phyloP scores from a whole-genome alignment of 2,329 filamentous ascomycete species.

The Polychaeton citri region DNA sequence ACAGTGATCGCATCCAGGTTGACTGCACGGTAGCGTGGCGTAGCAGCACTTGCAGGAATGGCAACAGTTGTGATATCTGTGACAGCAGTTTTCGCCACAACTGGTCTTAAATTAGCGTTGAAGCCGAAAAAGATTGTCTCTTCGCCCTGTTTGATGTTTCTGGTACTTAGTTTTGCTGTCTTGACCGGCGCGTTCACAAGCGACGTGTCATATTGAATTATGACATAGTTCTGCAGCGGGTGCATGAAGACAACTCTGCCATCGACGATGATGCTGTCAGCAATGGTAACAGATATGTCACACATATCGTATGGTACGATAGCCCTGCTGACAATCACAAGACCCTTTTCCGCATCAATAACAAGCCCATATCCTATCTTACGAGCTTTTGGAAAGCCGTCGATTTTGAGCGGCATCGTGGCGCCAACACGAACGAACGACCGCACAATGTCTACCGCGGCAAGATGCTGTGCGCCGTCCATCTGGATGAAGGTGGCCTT shows the following conservation, averaged over 20 bases:
- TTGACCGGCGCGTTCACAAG: slow-evolving; percentile 90
- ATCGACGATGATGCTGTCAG: slow-evolving; percentile 87
- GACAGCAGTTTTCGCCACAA: slow-evolving; percentile 85
- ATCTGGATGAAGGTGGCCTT: slow-evolving; percentile 87
- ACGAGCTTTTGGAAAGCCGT: slow-evolving; percentile 90
- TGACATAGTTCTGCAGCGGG: slow-evolving; percentile 89
- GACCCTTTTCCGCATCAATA: slow-evolving; percentile 90
- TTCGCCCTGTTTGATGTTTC: slow-evolving; percentile 80
- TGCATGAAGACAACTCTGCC: slow-evolving; percentile 94
- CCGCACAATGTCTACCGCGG: slow-evolving; percentile 82
- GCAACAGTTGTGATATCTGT: slow-evolving; percentile 96
- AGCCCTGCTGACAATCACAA: slow-evolving; percentile 86
- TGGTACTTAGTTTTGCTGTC: slow-evolving; percentile 69
- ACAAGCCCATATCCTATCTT: slow-evolving; percentile 94
- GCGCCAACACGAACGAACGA: slow-evolving; percentile 92
- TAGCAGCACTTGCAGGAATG: slow-evolving; percentile 84
- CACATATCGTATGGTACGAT: slow-evolving; percentile 94
- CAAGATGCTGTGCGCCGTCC: slow-evolving; percentile 73
- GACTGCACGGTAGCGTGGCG: slow-evolving; percentile 84
- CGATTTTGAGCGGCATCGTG: slow-evolving; percentile 87
- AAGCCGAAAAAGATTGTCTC: slow-evolving; percentile 97
- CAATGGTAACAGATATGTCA: slow-evolving; percentile 91
- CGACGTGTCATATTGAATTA: slow-evolving; percentile 85
- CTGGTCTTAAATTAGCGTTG: slow-evolving; percentile 87
- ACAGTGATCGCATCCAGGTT: slow-evolving; percentile 96